Percentiles rank a stretch among this genome's conserved stretches.
Evolutionary conservation across 192 early-diverging fungal genomes (phyloP).

Genomic region (Umbelopsis sp.): DNA sequence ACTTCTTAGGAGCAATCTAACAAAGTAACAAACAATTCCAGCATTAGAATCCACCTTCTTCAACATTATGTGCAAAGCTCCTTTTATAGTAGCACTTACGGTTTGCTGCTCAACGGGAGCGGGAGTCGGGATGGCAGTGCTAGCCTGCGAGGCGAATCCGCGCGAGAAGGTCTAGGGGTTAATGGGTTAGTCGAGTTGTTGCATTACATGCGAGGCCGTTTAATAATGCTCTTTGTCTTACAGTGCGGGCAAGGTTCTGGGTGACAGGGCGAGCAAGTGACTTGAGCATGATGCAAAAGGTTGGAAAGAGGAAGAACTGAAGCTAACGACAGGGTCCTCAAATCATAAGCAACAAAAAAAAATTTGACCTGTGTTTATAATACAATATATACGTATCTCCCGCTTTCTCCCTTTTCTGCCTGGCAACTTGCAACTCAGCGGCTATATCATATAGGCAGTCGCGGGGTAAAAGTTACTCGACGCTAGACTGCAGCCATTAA

Average conservation of each 20-base stretch:
- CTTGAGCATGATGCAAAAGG: slow-evolving; percentile 14
- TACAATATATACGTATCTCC: slow-evolving; percentile 15
- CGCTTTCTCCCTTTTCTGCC: slow-evolving; percentile 6
- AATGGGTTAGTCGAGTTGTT: neutral
- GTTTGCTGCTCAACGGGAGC: slow-evolving; percentile 41
- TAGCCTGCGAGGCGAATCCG: slow-evolving; percentile 36
- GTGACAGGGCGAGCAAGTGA: slow-evolving; percentile 12
- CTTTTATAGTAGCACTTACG: slow-evolving; percentile 26
- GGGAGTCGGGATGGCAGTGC: slow-evolving; percentile 34
- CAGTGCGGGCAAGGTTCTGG: slow-evolving; percentile 10
- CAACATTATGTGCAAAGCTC: neutral
- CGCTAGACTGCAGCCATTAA: too few species aligned
- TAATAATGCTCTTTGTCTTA: neutral
- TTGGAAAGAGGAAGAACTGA: slow-evolving; percentile 11
- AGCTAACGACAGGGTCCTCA: slow-evolving; percentile 15
- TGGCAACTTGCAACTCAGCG: neutral
- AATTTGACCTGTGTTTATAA: slow-evolving; percentile 11
- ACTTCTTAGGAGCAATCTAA: slow-evolving; percentile 60
- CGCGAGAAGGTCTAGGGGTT: slow-evolving; percentile 13
- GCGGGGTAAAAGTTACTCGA: too few species aligned
- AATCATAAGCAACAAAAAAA: slow-evolving; percentile 10
- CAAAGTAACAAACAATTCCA: neutral
- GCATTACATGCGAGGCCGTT: too few species aligned
- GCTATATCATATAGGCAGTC: neutral
- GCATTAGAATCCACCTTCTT: neutral